A percentile compares a stretch with the other conserved stretches of the same genome.
Conservation (phyloP, 2,329 filamentous ascomycete species). For the Diaporthe citriasiana region DNA sequence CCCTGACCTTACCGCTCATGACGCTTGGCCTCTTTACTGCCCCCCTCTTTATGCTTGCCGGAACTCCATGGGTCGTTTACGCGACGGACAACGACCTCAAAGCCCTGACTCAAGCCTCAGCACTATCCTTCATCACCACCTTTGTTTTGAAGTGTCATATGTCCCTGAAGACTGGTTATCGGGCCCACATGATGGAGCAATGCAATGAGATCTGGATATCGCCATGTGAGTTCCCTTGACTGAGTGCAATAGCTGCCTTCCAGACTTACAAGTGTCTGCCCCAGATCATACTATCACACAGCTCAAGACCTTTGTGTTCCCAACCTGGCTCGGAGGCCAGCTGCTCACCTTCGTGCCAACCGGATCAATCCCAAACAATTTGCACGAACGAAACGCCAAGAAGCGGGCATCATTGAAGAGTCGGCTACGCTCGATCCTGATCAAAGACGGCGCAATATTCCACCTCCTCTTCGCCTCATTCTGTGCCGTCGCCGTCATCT, state of each 20-base stretch:
- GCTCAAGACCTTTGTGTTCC: slow-evolving; percentile 64
- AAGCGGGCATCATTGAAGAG: slow-evolving; percentile 65
- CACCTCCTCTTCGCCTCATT: slow-evolving; percentile 69
- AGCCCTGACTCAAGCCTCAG: slow-evolving; percentile 3
- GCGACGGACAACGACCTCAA: slow-evolving; percentile 1
- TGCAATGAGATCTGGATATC: slow-evolving; percentile 27
- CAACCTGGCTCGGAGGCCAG: slow-evolving; percentile 71
- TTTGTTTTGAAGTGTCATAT: slow-evolving; percentile 3
- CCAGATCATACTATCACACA: slow-evolving; percentile 20
- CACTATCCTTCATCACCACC: neutral
- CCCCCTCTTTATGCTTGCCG: slow-evolving; percentile 4
- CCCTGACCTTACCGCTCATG: neutral
- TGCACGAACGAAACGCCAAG: slow-evolving; percentile 70
- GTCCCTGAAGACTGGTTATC: slow-evolving; percentile 22
- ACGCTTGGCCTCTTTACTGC: slow-evolving; percentile 3
- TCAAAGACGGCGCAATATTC: slow-evolving; percentile 66
- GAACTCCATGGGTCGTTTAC: slow-evolving; percentile 11
- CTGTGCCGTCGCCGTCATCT: slow-evolving; percentile 49
- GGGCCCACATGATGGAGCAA: slow-evolving; percentile 12
- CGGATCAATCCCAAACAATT: slow-evolving; percentile 61
- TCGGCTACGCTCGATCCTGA: slow-evolving; percentile 67
- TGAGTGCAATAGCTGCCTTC: neutral
- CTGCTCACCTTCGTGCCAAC: slow-evolving; percentile 72
- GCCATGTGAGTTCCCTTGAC: slow-evolving; percentile 1
- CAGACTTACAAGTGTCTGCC: neutral